Evolutionary conservation across 768 basidiomycete genomes (phyloP), one percentile per base, ranked within the genome.

Genomic region (Roridomyces roridus): DNA sequence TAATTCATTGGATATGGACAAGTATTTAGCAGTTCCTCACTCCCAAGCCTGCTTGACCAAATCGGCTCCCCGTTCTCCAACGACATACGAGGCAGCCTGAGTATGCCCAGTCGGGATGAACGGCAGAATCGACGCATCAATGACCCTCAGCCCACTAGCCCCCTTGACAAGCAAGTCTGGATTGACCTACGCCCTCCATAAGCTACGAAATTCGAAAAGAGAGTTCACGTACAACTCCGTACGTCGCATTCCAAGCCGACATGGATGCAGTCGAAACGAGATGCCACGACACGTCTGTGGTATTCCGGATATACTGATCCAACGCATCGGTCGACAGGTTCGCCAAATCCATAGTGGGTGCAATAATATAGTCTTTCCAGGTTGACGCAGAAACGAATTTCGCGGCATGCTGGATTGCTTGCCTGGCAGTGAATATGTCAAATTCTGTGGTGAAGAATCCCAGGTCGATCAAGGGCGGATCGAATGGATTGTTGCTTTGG

Each of bases 91-190:
- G 4, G 41, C 29, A 11, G 51, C 51, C 21, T 52, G 51, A 23
- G 51, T 52, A 31, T 52, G 40, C 3, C 3, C 29, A 17, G 20
- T 23, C 10, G 34, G 28, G 7, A 43, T 31, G 29, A 42, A 43
- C 2, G 50, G 50, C 49, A 41, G 17, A 35, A 72, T 65, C 15
- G 69, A 70, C 1, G 69, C 70, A 56, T 74, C 72, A 14, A 74
- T 68, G 43, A n/a, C n/a, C n/a, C n/a, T n/a, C n/a, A n/a, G n/a
- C n/a, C n/a, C n/a, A n/a, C n/a, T n/a, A n/a, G n/a, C 61, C 4
- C 71, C 70, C 26, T 65, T 52, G 8, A 52, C 42, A 17, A 34
- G 43, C 31, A 52, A 25, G 37, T 52, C 43, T 3, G 50, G 50
- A 34, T 51, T 31, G 10, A 51, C 50, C 50, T 67, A 12, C 20